Evolutionary conservation across 306 rosid species (phyloP).

Genomic region (Phaseolus lunatus): DNA sequence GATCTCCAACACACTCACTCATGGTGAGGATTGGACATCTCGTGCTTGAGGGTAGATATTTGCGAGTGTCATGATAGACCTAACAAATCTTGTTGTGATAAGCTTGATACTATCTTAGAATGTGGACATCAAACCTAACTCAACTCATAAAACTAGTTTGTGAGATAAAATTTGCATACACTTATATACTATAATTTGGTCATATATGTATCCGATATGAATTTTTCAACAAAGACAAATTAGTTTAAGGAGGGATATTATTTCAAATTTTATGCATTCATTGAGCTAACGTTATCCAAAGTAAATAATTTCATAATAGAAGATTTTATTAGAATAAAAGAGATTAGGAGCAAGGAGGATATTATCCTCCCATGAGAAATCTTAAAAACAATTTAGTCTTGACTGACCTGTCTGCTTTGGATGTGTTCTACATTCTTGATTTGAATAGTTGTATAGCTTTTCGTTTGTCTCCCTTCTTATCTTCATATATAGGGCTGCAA

Average conservation of each 20-base stretch:
- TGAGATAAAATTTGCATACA: no score
- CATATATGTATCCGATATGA: no score
- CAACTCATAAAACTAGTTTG: no score
- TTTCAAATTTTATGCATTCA: constrained; percentile 33
- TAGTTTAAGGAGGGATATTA: background rate
- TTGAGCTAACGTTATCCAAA: constrained; percentile 33
- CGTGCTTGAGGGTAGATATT: no score
- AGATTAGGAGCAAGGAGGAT: constrained; percentile 25
- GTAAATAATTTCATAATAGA: constrained; percentile 1
- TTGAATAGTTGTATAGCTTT: constrained; percentile 17
- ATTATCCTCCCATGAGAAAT: background rate
- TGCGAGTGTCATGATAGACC: no score
- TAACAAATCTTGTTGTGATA: no score
- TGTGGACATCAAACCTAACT: no score
- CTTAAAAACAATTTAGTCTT: constrained; percentile 11
- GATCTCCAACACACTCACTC: no score
- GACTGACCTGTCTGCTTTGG: constrained; percentile 24
- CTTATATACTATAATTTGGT: no score
- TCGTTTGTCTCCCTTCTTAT: background rate
- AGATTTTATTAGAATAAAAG: background rate
- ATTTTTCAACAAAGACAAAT: no score
- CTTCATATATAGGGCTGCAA: constrained; percentile 2
- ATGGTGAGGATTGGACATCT: no score
- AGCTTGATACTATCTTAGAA: no score
- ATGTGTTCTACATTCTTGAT: constrained; percentile 33